phyloP scores from a whole-genome alignment of 1,284 basidiomycete genomes.

The Marasmius sp. region DNA sequence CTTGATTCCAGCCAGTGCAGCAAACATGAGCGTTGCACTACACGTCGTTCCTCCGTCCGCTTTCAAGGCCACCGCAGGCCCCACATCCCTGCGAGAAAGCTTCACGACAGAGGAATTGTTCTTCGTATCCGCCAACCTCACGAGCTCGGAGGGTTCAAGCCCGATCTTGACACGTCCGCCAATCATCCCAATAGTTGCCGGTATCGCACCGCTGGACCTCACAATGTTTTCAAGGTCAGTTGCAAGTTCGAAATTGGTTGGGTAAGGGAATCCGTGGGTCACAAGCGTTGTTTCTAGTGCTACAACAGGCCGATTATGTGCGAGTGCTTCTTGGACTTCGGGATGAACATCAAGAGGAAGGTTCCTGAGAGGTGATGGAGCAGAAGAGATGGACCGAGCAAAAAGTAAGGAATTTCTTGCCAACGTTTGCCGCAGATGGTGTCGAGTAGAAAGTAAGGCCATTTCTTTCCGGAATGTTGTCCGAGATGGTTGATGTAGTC shows the following conservation, averaged over 20 bases:
- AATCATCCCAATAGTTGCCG: constrained; percentile 90
- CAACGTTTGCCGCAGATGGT: background rate
- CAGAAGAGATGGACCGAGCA: background rate
- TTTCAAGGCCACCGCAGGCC: constrained; percentile 66
- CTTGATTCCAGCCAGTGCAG: constrained; percentile 82
- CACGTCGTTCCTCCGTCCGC: constrained; percentile 86
- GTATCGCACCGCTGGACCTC: constrained; percentile 74
- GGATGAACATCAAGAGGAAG: constrained; percentile 70
- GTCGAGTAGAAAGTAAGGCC: background rate
- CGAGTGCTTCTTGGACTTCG: constrained; percentile 78
- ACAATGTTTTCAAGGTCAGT: constrained; percentile 78
- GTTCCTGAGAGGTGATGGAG: constrained; percentile 5
- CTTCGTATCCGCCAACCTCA: constrained; percentile 64
- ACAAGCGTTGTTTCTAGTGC: constrained; percentile 89
- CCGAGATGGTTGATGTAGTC: background rate
- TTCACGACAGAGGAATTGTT: constrained; percentile 58
- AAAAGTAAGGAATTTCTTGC: background rate
- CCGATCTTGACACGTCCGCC: constrained; percentile 88
- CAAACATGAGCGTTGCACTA: constrained; percentile 83
- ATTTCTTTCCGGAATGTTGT: too few relatives aligned
- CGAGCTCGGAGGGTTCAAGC: constrained; percentile 65
- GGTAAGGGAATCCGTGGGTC: constrained; percentile 88
- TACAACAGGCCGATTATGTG: constrained; percentile 57
- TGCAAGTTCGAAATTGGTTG: constrained; percentile 76
- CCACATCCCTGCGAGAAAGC: constrained; percentile 87